Evolutionary conservation across 495 filamentous ascomycete species (phyloP).

Genomic region (Parathielavia appendiculata): DNA sequence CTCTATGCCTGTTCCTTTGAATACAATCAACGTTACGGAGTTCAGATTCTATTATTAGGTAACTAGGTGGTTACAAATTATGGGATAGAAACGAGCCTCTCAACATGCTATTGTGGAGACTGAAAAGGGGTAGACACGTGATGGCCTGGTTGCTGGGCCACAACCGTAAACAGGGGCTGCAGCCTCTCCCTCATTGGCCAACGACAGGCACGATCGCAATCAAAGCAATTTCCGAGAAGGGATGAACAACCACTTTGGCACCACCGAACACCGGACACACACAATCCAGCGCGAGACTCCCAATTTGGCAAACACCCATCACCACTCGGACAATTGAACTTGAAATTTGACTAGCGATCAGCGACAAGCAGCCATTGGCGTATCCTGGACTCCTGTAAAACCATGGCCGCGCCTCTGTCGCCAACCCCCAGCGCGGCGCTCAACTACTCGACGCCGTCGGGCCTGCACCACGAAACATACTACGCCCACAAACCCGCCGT

Average conservation of each 20-base stretch:
- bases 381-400: not conserved
- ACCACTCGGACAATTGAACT: not conserved
- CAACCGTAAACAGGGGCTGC: conserved; percentile 23
- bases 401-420: conserved; percentile 38
- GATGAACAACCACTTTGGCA: conserved; percentile 3
- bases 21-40: too few species aligned
- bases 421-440: conserved; percentile 33
- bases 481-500: conserved; percentile 20
- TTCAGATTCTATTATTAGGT: too few species aligned
- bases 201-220: conserved; percentile 5
- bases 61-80: too few species aligned
- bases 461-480: conserved; percentile 25
- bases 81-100: too few species aligned
- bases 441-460: conserved; percentile 35
- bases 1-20: too few species aligned
- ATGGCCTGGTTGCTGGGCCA: conserved; percentile 22
- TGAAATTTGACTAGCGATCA: not conserved
- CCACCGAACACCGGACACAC: conserved; percentile 3
- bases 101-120: not conserved
- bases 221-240: conserved; percentile 22
- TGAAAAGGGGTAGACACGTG: conserved; percentile 2
- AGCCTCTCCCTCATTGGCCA: conserved; percentile 13
- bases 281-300: not conserved
- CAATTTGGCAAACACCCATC: not conserved
- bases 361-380: not conserved